Percentiles rank a stretch among this genome's conserved stretches.
Conservation (phyloP, 768 basidiomycete genomes). For the Dictyophora rubrovolvata region DNA sequence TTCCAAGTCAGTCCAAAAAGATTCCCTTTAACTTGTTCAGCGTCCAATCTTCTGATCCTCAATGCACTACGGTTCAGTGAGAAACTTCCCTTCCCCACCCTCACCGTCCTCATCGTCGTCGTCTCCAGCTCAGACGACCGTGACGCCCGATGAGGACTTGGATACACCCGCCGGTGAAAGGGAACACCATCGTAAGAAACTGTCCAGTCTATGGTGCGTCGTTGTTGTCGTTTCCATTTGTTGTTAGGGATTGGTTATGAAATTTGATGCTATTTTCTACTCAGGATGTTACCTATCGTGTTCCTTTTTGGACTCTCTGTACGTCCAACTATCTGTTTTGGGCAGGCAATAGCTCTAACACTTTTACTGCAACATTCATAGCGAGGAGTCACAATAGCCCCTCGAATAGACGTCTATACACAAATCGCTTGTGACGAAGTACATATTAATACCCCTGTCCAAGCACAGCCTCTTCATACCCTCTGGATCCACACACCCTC, state of each 20-base stretch:
- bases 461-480: conserved; percentile 3
- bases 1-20: background rate
- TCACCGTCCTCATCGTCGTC: background rate
- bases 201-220: background rate
- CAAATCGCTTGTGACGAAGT: conserved; percentile 61
- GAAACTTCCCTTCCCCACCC: background rate
- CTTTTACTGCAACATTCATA: conserved; percentile 17
- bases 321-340: background rate
- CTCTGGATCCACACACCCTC: conserved; percentile 2
- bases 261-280: background rate
- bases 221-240: background rate
- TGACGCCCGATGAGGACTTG: background rate
- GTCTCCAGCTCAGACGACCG: background rate
- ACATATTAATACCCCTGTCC: conserved; percentile 16
- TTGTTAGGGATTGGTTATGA: background rate
- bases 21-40: background rate
- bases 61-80: background rate
- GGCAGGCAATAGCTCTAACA: background rate
- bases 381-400: conserved; percentile 75
- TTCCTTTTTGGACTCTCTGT: conserved; percentile 1
- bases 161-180: background rate
- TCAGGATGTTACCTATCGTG: conserved; percentile 4
- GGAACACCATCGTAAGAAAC: background rate
- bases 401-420: conserved; percentile 72
- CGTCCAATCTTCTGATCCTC: background rate